Base-by-base conservation (phyloP, 768 basidiomycete genomes). In the Filobasidium floriforme region DNA sequence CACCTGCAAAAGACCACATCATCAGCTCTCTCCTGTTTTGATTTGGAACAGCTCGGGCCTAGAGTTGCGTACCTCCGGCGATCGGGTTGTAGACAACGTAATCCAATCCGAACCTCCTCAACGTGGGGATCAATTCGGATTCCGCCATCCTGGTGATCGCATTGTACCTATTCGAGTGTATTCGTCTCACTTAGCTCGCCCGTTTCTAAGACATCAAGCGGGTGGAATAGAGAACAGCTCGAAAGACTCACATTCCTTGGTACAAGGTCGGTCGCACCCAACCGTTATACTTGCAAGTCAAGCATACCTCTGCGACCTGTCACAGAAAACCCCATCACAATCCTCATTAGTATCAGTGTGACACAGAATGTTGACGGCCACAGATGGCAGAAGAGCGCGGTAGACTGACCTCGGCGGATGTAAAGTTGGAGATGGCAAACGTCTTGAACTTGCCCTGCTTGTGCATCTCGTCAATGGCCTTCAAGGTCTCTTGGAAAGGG, bases 381-480 rank as follows among this genome's bases (percentile, higher is more conserved):
- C n/a, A n/a, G n/a, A n/a, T n/a, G n/a, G n/a, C n/a, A n/a, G n/a
- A n/a, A n/a, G n/a, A n/a, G n/a, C n/a, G n/a, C n/a, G n/a, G n/a
- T n/a, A n/a, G n/a, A 46, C 52, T 24, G 22, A 73, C 81, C 66
- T 77, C 78, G 69, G 72, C 83, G 72, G 80, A 71, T 69, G 77
- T 76, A 70, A 78, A 83, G 75, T 83, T 82, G 66, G 79, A 80
- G 63, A 83, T 75, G 0, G 81, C 82, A 66, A 83, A 80, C 59
- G 80, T 78, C 67, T 81, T 79, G 76, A 85, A 85, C 70, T 82
- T 80, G 3, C 85, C 84, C 71, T 83, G 82, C 68, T 82, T 80
- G 79, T 85, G 75, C 7, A 84, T 76, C 29, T 83, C 80, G 72
- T 85, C 76, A 32, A 83, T 80, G 0, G 78, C 81, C 63, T 80